Percentiles rank a stretch among this genome's conserved stretches.
Evolutionary conservation across 495 filamentous ascomycete genomes (phyloP).

Genomic region (Aspergillus kassunensis): DNA sequence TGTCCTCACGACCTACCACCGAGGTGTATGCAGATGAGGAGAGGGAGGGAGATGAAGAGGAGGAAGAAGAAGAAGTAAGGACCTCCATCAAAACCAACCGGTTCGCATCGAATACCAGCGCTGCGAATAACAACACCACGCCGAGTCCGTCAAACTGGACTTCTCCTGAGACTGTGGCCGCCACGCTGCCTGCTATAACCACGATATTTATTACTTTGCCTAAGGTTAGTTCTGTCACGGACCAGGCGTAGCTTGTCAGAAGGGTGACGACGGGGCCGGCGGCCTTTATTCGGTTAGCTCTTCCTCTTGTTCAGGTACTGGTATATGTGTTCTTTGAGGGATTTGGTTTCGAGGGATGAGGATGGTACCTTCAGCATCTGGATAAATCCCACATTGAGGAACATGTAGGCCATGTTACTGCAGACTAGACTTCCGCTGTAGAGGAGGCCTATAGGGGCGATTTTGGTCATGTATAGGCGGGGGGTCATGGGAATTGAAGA

Average conservation of each 20-base stretch:
- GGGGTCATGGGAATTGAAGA: conserved; percentile 66
- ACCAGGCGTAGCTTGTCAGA: conserved; percentile 60
- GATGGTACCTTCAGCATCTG: conserved; percentile 72
- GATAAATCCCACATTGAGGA: conserved; percentile 73
- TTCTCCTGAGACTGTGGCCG: conserved; percentile 71
- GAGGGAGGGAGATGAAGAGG: background rate
- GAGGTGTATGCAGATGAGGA: background rate
- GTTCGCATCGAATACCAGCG: conserved; percentile 69
- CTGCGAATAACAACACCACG: conserved; percentile 65
- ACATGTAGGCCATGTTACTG: conserved; percentile 70
- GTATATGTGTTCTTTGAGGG: background rate
- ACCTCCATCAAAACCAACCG: conserved; percentile 76
- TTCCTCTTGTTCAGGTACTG: too few species aligned
- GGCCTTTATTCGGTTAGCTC: conserved; percentile 52
- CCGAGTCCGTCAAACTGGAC: conserved; percentile 67
- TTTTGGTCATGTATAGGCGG: conserved; percentile 61
- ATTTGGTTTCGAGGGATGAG: background rate
- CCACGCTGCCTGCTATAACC: conserved; percentile 70
- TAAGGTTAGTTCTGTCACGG: conserved; percentile 56
- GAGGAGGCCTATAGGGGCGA: conserved; percentile 70
- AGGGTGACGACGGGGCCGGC: conserved; percentile 66
- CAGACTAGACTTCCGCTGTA: conserved; percentile 70
- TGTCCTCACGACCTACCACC: too few species aligned
- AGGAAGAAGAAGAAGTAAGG: conserved; percentile 45
- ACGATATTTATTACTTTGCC: conserved; percentile 62